phyloP scores from a whole-genome alignment of 2,329 filamentous ascomycete genomes.

The Herpotrichia juniperi region DNA sequence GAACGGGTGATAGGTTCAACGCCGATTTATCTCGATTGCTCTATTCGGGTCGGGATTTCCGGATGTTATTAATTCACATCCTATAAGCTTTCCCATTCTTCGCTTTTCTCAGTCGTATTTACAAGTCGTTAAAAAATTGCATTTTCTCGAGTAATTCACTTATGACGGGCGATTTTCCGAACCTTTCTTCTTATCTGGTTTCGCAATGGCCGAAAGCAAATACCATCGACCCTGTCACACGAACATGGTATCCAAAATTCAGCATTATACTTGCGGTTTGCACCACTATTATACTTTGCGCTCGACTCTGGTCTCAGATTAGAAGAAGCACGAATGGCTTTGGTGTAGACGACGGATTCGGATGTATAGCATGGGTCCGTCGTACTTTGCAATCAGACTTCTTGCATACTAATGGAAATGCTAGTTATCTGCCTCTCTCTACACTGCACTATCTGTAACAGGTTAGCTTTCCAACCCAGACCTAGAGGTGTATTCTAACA shows the following conservation, averaged over 20 bases:
- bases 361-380: conserved; percentile 18
- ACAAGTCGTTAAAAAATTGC: neutral
- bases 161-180: conserved; percentile 23
- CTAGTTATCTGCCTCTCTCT: conserved; percentile 19
- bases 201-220: conserved; percentile 40
- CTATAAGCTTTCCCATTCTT: neutral
- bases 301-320: conserved; percentile 34
- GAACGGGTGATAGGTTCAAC: neutral
- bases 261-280: conserved; percentile 27
- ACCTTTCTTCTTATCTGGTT: conserved; percentile 23
- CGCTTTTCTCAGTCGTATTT: neutral
- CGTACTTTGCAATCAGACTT: neutral
- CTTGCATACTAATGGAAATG: conserved; percentile 1
- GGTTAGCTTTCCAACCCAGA: conserved; percentile 4
- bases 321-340: conserved; percentile 31
- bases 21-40: neutral
- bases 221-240: conserved; percentile 30
- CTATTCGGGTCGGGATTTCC: neutral
- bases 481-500: neutral
- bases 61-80: neutral
- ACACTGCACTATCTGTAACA: conserved; percentile 12
- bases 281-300: conserved; percentile 28
- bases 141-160: neutral
- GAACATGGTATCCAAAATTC: conserved; percentile 40
- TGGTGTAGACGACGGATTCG: conserved; percentile 39